Evolutionary conservation across 441 rosid genomes (phyloP), one percentile per base, ranked within the genome.

Genomic region (Omphalea diandra): DNA sequence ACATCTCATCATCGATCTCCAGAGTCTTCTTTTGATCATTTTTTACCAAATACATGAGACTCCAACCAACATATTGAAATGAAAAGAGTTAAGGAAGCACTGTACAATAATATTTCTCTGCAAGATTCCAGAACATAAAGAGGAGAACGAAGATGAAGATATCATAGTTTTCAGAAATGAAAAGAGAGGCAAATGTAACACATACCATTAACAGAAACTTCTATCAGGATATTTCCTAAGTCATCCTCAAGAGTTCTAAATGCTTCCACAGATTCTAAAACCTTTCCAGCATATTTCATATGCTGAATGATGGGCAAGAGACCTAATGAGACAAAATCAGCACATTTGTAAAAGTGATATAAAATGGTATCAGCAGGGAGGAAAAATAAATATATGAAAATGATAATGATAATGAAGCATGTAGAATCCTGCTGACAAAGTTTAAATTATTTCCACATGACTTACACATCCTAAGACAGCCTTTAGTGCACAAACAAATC

Each of bases 241-340:
- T 80, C 82, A 75, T 80, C 82, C 54, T 69, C 80, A 47, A 84
- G 83, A 64, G 67, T 58, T 75, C 67, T 87, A 73, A 74, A 76
- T 54, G 79, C 63, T 73, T 84, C 87, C 62, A 72, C 66, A 68
- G 86, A 85, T 73, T 84, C 86, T 69, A 91, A 69, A 80, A 81
- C 75, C 75, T 76, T 84, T 76, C 87, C 96, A 70, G 73, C 86
- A 79, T 75, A 82, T 73, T 79, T 79, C 79, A 93, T 69, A 69
- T 87, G 83, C 69, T 85, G 86, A 81, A 96, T 85, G 78, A 93
- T 90, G 73, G 98, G 99, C 85, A 96, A 73, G 67, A 96, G 84
- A 84, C 99, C 99, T 96, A 63, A 63, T 54, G 62, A 80, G 77
- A 77, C 27, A 70, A 17, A 54, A 67, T 31, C 43, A 40, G 8